Percentiles rank a stretch among this genome's conserved stretches.
Conservation (phyloP, 176 grass and related monocot species). For the Lolium multiflorum region DNA sequence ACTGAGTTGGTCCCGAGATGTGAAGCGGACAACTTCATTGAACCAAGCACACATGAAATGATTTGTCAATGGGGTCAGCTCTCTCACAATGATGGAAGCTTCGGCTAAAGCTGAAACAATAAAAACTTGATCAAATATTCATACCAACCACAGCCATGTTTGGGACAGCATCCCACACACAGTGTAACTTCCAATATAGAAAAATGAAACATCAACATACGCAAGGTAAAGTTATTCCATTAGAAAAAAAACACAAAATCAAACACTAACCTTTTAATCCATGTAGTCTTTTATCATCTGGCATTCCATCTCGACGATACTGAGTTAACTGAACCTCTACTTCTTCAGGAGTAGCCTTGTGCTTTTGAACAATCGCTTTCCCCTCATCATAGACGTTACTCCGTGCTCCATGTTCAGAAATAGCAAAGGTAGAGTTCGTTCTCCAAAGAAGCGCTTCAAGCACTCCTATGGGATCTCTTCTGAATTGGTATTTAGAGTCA, state of each 20-base stretch:
- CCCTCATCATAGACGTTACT: conserved; percentile 89
- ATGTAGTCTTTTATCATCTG: conserved; percentile 61
- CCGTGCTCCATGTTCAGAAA: conserved; percentile 93
- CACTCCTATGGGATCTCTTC: conserved; percentile 85
- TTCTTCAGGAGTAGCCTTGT: conserved; percentile 95
- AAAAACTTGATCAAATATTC: conserved; percentile 8
- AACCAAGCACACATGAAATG: conserved; percentile 98
- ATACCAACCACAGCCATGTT: conserved; percentile 7
- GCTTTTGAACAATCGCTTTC: conserved; percentile 83
- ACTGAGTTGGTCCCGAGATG: conserved; percentile 95
- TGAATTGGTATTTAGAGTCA: conserved; percentile 98
- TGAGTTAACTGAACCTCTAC: conserved; percentile 81
- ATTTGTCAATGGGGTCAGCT: conserved; percentile 66
- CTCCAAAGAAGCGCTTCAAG: conserved; percentile 91
- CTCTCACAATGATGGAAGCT: conserved; percentile 93
- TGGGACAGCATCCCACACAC: neutral
- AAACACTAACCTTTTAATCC: conserved; percentile 54
- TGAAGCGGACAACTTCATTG: conserved; percentile 95
- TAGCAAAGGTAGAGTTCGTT: conserved; percentile 83
- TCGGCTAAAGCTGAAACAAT: conserved; percentile 83
- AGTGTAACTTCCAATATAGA: conserved; percentile 45
- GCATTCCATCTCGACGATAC: conserved; percentile 77
- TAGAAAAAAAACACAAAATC: neutral
- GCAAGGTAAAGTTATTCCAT: conserved; percentile 49
- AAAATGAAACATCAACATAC: neutral